phyloP scores from a whole-genome alignment of 257 asterid genomes.

The Jasminum sambac region DNA sequence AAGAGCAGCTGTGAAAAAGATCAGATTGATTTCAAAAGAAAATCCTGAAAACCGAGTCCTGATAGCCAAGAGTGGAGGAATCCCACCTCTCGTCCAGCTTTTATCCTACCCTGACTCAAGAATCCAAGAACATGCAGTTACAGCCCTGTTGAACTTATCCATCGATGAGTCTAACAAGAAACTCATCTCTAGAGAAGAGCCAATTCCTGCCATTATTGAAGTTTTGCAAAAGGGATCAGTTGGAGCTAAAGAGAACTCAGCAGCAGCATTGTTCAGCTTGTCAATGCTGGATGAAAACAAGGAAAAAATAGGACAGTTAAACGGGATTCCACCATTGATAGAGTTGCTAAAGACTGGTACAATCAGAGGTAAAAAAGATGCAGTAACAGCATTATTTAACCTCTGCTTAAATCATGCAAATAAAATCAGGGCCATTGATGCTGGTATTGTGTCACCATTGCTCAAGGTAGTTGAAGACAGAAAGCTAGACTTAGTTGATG shows the following conservation, averaged over 20 bases:
- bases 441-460: constrained; percentile 59
- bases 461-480: constrained; percentile 45
- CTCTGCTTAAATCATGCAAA: constrained; percentile 60
- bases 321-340: constrained; percentile 77
- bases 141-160: constrained; percentile 78
- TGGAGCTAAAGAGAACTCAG: constrained; percentile 76
- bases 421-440: constrained; percentile 57
- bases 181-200: constrained; percentile 55
- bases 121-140: constrained; percentile 83
- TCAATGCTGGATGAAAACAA: constrained; percentile 87
- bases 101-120: constrained; percentile 74
- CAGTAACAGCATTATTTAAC: constrained; percentile 76
- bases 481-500: constrained; percentile 68
- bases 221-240: constrained; percentile 51
- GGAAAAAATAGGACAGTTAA: constrained; percentile 53
- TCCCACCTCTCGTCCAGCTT: constrained; percentile 59
- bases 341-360: constrained; percentile 54
- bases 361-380: constrained; percentile 80
- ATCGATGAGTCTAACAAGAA: constrained; percentile 80
- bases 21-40: constrained; percentile 74
- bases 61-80: constrained; percentile 67
- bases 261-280: constrained; percentile 82
- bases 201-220: constrained; percentile 68
- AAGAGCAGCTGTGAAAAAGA: constrained; percentile 60
- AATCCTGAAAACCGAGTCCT: constrained; percentile 56